phyloP scores from a whole-genome alignment of 805 yeast genomes.

The Suhomyces sp. region DNA sequence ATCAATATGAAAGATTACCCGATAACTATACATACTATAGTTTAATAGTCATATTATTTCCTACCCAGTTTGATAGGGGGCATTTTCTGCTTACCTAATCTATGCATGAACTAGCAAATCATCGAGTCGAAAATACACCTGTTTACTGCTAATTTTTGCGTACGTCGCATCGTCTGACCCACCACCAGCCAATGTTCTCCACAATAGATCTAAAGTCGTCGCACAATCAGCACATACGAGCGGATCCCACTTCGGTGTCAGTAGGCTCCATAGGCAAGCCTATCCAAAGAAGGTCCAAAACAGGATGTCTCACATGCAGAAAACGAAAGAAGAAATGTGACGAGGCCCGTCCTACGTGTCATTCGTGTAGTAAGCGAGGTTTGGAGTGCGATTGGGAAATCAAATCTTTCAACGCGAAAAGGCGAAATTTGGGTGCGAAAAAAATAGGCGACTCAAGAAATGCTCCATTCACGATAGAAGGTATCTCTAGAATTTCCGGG shows the following conservation, averaged over 20 bases:
- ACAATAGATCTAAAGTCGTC: background rate
- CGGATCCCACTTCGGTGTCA: background rate
- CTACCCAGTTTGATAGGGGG: background rate
- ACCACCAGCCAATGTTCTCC: background rate
- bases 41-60: background rate
- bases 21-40: background rate
- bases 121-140: background rate
- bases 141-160: background rate
- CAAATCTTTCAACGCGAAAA: background rate
- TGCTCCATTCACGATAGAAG: background rate
- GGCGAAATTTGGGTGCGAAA: background rate
- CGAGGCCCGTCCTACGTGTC: conserved; percentile 11
- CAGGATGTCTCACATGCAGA: conserved; percentile 12
- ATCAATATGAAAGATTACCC: background rate
- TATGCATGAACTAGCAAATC: background rate
- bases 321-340: conserved; percentile 13
- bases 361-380: conserved; percentile 6
- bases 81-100: background rate
- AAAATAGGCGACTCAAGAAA: background rate
- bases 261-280: background rate
- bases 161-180: background rate
- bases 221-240: background rate
- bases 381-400: conserved; percentile 10
- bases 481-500: background rate
- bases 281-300: conserved; percentile 6